These are phyloP conservation scores for Aureobasidium namibiae DNA, from an alignment of 2,329 filamentous ascomycete genomes.

Conservation along the genomic window DNA sequence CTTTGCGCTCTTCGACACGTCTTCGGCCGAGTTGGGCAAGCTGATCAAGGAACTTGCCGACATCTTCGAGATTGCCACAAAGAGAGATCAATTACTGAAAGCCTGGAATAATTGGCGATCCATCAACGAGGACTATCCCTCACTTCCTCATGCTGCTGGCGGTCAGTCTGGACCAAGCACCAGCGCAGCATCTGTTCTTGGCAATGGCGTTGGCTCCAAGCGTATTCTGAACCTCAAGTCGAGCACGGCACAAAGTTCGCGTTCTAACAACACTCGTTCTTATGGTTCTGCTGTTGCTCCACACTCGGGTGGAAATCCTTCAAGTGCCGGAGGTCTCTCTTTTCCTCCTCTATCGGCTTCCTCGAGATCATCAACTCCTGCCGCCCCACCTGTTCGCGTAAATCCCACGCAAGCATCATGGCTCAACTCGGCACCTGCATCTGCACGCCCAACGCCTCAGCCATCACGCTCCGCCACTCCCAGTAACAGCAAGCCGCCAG, in stretches of 20 bases:
- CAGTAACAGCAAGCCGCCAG: conserved; percentile 20
- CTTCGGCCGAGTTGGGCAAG: conserved; percentile 73
- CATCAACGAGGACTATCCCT: conserved; percentile 92
- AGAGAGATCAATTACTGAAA: conserved; percentile 64
- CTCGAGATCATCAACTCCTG: conserved; percentile 1
- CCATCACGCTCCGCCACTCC: conserved; percentile 30
- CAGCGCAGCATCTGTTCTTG: conserved; percentile 35
- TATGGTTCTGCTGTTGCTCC: conserved; percentile 37
- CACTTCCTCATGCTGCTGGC: conserved; percentile 66
- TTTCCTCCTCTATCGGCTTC: conserved; percentile 16
- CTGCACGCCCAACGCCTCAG: conserved; percentile 24
- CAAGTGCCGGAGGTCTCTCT: conserved; percentile 15
- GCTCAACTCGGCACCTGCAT: conserved; percentile 23
- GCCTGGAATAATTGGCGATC: conserved; percentile 95
- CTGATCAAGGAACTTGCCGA: conserved; percentile 87
- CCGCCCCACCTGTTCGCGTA: conserved; percentile 9
- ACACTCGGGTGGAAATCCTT: conserved; percentile 14
- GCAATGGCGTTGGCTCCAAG: conserved; percentile 47
- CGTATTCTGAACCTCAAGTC: conserved; percentile 62
- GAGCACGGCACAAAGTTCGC: conserved; percentile 59
- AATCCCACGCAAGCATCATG: conserved; percentile 23
- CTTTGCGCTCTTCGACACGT: conserved; percentile 75
- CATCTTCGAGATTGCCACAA: conserved; percentile 75
- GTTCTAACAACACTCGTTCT: conserved; percentile 44
- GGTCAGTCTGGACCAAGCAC: conserved; percentile 51